Evolutionary conservation across 768 basidiomycete species (phyloP).

Genomic region (Scleroderma bovista): DNA sequence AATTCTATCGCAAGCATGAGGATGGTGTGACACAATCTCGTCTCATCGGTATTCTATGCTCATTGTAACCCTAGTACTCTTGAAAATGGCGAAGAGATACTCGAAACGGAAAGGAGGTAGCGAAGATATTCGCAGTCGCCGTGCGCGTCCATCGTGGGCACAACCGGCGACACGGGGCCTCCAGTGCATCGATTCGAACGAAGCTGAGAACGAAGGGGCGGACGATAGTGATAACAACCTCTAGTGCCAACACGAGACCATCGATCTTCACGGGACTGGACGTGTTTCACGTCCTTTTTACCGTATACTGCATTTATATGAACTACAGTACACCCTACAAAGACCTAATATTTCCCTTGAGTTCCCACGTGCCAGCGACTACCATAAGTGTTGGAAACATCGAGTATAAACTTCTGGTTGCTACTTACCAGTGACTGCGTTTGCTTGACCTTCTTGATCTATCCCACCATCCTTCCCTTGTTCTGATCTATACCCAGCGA

Average conservation of each 20-base stretch:
- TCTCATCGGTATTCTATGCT: background rate
- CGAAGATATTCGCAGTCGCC: constrained; percentile 11
- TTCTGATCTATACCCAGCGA: constrained; percentile 10
- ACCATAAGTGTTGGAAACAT: too few relatives aligned
- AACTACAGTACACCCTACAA: too few relatives aligned
- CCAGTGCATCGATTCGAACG: background rate
- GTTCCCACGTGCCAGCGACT: too few relatives aligned
- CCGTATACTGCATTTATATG: too few relatives aligned
- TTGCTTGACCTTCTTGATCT: constrained; percentile 3
- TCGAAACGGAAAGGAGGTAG: constrained; percentile 5
- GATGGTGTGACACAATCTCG: constrained; percentile 32
- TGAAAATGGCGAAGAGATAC: constrained; percentile 25
- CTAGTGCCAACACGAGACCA: too few relatives aligned
- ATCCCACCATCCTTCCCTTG: constrained; percentile 7
- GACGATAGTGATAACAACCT: background rate
- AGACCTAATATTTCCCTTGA: too few relatives aligned
- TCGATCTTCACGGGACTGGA: too few relatives aligned
- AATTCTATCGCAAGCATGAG: constrained; percentile 52
- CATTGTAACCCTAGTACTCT: constrained; percentile 16
- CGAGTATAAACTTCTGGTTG: too few relatives aligned
- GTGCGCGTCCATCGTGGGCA: constrained; percentile 20
- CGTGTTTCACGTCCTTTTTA: too few relatives aligned
- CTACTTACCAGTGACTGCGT: constrained; percentile 4
- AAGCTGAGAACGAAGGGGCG: background rate
- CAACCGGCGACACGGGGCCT: constrained; percentile 3